Conservation (phyloP, 352 stramenopile species). For the Globisporangium yorkense region DNA sequence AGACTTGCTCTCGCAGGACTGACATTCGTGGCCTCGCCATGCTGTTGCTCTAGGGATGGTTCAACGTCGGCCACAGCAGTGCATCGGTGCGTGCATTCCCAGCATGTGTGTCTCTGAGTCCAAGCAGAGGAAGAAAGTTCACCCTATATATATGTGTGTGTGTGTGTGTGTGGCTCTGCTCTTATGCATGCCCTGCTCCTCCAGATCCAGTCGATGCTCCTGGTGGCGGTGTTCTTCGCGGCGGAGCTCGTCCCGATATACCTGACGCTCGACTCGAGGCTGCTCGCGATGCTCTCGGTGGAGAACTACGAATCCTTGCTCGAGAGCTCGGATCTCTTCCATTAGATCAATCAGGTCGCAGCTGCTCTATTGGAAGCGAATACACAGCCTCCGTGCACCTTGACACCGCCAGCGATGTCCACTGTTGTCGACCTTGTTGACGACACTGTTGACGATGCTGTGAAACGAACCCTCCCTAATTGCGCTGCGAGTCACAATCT, state of each 20-base stretch:
- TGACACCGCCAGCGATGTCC: no score
- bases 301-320: slow-evolving; percentile 76
- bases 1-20: not conserved
- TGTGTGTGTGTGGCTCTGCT: not conserved
- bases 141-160: not conserved
- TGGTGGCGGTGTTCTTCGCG: slow-evolving; percentile 75
- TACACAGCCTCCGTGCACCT: not conserved
- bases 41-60: slow-evolving; percentile 55
- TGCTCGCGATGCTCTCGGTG: slow-evolving; percentile 76
- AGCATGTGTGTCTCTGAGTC: not conserved
- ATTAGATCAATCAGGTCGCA: slow-evolving; percentile 9
- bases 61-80: slow-evolving; percentile 68
- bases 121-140: not conserved
- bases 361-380: not conserved
- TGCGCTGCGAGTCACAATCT: not conserved
- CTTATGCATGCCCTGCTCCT: not conserved
- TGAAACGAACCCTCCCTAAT: not conserved
- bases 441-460: not conserved
- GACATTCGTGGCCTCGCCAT: not conserved
- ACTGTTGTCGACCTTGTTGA: no score
- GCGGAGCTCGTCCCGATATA: slow-evolving; percentile 79
- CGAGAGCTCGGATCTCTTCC: slow-evolving; percentile 52
- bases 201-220: slow-evolving; percentile 77
- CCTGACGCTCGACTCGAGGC: slow-evolving; percentile 60
- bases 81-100: slow-evolving; percentile 36